Conservation (phyloP, 2,329 filamentous ascomycete genomes). For the Capronia coronata region DNA sequence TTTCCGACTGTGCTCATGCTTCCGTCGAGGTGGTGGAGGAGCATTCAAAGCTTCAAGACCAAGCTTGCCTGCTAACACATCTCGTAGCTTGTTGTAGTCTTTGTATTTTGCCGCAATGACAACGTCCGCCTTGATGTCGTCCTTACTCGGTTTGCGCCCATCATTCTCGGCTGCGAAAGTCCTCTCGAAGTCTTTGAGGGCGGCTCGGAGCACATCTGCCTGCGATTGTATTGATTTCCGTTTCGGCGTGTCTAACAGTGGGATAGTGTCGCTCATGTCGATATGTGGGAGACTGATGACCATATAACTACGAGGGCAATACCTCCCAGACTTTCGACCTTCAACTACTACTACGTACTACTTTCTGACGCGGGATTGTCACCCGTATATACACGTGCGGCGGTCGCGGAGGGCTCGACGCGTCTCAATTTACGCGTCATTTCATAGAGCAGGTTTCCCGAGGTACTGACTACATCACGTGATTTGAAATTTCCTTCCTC, state of each 20-base stretch:
- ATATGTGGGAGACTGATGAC: neutral
- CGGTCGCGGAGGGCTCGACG: neutral
- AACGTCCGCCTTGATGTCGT: conserved; percentile 44
- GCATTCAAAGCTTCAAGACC: conserved; percentile 33
- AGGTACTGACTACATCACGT: neutral
- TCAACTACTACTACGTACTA: no score
- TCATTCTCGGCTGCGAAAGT: conserved; percentile 39
- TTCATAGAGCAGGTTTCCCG: neutral
- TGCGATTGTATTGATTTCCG: conserved; percentile 22
- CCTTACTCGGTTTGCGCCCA: conserved; percentile 41
- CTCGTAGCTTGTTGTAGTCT: conserved; percentile 40
- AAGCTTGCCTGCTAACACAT: conserved; percentile 26
- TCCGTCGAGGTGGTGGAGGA: conserved; percentile 19
- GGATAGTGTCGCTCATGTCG: conserved; percentile 9
- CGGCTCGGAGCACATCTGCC: conserved; percentile 35
- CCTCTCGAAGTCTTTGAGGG: conserved; percentile 45
- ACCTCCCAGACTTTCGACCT: no score
- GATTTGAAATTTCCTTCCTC: no score
- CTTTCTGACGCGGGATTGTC: no score
- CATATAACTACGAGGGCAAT: no score
- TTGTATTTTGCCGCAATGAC: conserved; percentile 46
- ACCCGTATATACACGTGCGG: neutral
- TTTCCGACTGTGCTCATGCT: conserved; percentile 13
- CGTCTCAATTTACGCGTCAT: conserved; percentile 8
- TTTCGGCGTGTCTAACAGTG: conserved; percentile 26